Percentiles rank a stretch among this genome's conserved stretches.
These are phyloP conservation scores for Hamamelis virginiana DNA, from an alignment of 164 flowering plant genomes.

Conservation along the genomic window DNA sequence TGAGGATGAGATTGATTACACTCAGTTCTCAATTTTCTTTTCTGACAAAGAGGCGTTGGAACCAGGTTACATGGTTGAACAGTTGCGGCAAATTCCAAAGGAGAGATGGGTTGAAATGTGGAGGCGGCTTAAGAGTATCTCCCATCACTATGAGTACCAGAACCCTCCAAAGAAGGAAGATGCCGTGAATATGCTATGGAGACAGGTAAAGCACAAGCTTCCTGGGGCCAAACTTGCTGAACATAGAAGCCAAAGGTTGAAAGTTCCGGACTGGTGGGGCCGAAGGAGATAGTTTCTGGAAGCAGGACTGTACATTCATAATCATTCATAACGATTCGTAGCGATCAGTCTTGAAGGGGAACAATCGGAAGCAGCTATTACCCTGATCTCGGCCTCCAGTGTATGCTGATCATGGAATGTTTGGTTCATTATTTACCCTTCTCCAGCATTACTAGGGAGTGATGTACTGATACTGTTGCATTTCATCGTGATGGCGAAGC, in stretches of 20 bases:
- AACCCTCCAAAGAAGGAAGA: constrained; percentile 79
- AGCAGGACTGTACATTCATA: constrained; percentile 24
- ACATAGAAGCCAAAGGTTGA: constrained; percentile 70
- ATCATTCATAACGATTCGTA: background rate
- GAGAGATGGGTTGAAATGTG: constrained; percentile 88
- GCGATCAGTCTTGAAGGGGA: background rate
- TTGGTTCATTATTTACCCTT: background rate
- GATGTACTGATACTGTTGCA: background rate
- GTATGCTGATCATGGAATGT: background rate
- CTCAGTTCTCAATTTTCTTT: constrained; percentile 76
- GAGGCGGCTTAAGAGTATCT: constrained; percentile 59
- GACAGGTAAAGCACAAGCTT: constrained; percentile 80
- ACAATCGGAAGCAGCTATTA: background rate
- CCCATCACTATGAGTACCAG: constrained; percentile 85
- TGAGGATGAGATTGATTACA: constrained; percentile 88
- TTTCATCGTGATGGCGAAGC: background rate
- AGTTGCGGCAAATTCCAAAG: constrained; percentile 63
- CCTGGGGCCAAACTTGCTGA: constrained; percentile 63
- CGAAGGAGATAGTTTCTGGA: constrained; percentile 33
- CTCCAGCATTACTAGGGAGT: background rate
- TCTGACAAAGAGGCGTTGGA: constrained; percentile 69
- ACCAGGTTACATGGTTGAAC: constrained; percentile 63
- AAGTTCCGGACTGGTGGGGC: constrained; percentile 86
- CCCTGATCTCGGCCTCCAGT: background rate
- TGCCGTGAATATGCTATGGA: constrained; percentile 93